Percentiles rank a stretch among this genome's conserved stretches.
phyloP scores from a whole-genome alignment of 2,329 filamentous ascomycete species.

The Colletotrichum musae region DNA sequence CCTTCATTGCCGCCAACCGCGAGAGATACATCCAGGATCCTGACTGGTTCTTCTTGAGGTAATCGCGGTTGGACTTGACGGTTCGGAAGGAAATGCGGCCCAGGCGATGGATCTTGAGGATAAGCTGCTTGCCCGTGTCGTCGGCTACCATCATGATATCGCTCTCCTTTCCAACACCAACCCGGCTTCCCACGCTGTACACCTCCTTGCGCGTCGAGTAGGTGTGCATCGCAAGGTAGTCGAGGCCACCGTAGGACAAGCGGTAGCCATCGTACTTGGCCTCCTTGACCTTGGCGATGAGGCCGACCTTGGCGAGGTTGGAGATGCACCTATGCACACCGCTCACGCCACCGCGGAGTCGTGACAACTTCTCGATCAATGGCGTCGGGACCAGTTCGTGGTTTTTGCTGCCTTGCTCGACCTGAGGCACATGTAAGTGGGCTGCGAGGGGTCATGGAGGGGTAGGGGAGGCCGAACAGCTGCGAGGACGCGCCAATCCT shows the following conservation, averaged over 20 bases:
- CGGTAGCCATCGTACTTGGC: slow-evolving; percentile 98
- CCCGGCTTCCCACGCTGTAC: slow-evolving; percentile 93
- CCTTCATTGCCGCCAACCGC: slow-evolving; percentile 90
- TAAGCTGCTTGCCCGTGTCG: slow-evolving; percentile 80
- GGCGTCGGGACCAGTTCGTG: slow-evolving; percentile 96
- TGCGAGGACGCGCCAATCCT: slow-evolving; percentile 96
- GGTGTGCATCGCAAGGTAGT: slow-evolving; percentile 96
- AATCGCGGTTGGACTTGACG: slow-evolving; percentile 96
- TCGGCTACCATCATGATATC: slow-evolving; percentile 96
- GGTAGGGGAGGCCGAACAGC: slow-evolving; percentile 73
- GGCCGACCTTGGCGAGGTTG: slow-evolving; percentile 88
- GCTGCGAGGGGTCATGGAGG: slow-evolving; percentile 46
- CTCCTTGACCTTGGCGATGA: slow-evolving; percentile 95
- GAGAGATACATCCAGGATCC: slow-evolving; percentile 99
- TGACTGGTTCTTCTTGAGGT: slow-evolving; percentile 83
- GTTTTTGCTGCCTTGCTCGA: slow-evolving; percentile 94
- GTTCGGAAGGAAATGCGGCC: slow-evolving; percentile 97
- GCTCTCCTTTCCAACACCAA: slow-evolving; percentile 97
- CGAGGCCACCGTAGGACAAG: slow-evolving; percentile 94
- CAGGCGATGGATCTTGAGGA: slow-evolving; percentile 96
- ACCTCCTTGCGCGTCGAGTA: slow-evolving; percentile 85
- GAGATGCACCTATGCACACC: slow-evolving; percentile 92
- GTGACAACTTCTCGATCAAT: slow-evolving; percentile 87
- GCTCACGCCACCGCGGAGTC: slow-evolving; percentile 81
- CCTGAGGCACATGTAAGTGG: slow-evolving; percentile 69